Base-by-base conservation (phyloP, 371 early-diverging fungal species). In the Capniomyces stellatus region DNA sequence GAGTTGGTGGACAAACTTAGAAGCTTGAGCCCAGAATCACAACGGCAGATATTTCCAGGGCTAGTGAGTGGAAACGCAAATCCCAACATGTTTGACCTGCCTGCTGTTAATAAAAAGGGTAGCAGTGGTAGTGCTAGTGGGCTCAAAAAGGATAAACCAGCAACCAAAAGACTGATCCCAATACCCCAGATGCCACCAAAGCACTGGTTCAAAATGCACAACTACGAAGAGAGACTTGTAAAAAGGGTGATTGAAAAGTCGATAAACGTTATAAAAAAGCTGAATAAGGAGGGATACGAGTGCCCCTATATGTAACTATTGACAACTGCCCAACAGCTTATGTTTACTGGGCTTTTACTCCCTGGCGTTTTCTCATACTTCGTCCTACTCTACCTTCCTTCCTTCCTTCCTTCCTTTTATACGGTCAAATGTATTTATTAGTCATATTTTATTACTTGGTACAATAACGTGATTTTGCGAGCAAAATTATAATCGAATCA, bases 131-230 rank as follows among this genome's bases (percentile, higher is more conserved):
- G n/a, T n/a, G n/a, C n/a, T n/a, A n/a, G n/a, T n/a, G n/a, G 21
- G 1, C 35, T 42, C 50, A 21, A 35, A 18, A 29, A 25, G 18
- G 46, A 29, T 10, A 23, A n/a, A 15, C 47, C 30, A 22, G 42
- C 23, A 42, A 48, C 28, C 18, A 48, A 15, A 18, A 52, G 66
- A 15, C 43, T 54, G 19, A 54, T 63, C 22, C 69, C 69, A 24
- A 54, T 55, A n/a, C 59, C 57, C 15, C n/a, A n/a, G n/a, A n/a
- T n/a, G n/a, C 35, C 35, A 35, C 35, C 35, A 35, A 35, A 35
- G 35, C 35, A 35, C 35, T 35, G 35, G 35, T 35, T 10, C 15
- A 15, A 10, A 35, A 35, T 35, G 35, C 35, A 35, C 15, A 35
- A 35, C 10, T 35, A 35, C 35, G 15, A 15, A 6, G 35, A 35